Conservation (phyloP, 139 green algal genomes). For the Marvania coccoides region DNA sequence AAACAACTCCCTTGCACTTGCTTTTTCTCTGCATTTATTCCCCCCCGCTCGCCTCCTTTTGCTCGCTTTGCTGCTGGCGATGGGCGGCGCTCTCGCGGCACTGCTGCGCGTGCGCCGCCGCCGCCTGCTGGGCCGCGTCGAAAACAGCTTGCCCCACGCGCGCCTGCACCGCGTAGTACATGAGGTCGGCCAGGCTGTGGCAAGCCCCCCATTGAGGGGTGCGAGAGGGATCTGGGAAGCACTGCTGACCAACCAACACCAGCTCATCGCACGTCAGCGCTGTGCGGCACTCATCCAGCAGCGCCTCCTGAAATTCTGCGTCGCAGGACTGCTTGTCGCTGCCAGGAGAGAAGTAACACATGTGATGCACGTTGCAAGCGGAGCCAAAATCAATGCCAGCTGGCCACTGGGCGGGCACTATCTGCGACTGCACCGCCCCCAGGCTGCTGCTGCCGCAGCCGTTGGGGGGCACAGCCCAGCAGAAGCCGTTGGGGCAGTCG, state of each 20-base stretch:
- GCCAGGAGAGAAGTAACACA: slow-evolving; percentile 2
- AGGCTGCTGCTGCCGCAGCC: slow-evolving; percentile 6
- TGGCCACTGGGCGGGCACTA: slow-evolving; percentile 15
- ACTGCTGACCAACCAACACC: neutral
- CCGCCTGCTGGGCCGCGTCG: neutral
- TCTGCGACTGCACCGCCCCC: neutral
- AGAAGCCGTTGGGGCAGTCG: slow-evolving; percentile 5
- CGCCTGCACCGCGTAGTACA: neutral
- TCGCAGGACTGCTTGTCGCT: slow-evolving; percentile 3
- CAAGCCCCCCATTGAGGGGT: neutral
- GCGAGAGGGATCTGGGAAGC: neutral
- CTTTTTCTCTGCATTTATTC: too few relatives aligned
- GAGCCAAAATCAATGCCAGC: neutral
- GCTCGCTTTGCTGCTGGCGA: too few relatives aligned
- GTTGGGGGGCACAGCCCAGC: slow-evolving; percentile 8
- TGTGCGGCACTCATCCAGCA: slow-evolving; percentile 1
- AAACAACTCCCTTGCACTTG: too few relatives aligned
- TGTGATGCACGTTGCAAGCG: slow-evolving; percentile 9
- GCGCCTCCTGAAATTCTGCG: neutral
- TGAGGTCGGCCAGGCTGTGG: neutral
- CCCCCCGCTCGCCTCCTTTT: too few relatives aligned
- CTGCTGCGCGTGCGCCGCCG: neutral
- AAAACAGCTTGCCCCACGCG: neutral
- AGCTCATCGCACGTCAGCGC: neutral
- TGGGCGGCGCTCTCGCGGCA: neutral